Conservation (phyloP, 768 basidiomycete species). For the Butyriboletus loyo region DNA sequence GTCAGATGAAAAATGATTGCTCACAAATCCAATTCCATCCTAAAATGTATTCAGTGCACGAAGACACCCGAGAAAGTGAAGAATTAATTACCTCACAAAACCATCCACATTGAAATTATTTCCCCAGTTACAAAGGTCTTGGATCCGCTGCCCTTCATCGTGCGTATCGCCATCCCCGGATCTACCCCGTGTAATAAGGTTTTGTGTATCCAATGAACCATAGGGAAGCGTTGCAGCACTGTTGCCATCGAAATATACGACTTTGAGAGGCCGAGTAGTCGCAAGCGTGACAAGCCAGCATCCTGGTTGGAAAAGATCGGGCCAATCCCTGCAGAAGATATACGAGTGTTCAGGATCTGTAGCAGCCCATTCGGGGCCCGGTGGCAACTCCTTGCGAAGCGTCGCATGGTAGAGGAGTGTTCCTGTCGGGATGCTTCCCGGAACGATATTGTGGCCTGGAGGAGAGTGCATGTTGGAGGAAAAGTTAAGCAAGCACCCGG, state of each 20-base stretch:
- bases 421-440: constrained; percentile 33
- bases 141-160: constrained; percentile 37
- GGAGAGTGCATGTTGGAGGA: constrained; percentile 12
- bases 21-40: constrained; percentile 34
- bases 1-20: background rate
- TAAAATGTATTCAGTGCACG: constrained; percentile 4
- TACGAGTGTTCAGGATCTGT: constrained; percentile 38
- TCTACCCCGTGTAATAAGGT: constrained; percentile 44
- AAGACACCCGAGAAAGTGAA: background rate
- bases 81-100: constrained; percentile 41
- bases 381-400: constrained; percentile 19
- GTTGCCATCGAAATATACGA: constrained; percentile 53
- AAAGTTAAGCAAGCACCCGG: constrained; percentile 9
- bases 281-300: constrained; percentile 21
- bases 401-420: constrained; percentile 38
- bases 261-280: constrained; percentile 34
- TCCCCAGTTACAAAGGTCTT: constrained; percentile 44
- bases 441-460: constrained; percentile 26
- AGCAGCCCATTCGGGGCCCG: constrained; percentile 32
- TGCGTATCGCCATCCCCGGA: too few species aligned
- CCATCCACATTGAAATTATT: constrained; percentile 41
- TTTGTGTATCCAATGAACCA: constrained; percentile 47
- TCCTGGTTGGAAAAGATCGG: background rate
- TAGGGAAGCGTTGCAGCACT: constrained; percentile 43
- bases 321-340: constrained; percentile 32